A percentile compares a stretch with the other conserved stretches of the same genome.
Evolutionary conservation across 192 early-diverging fungal genomes (phyloP).

Genomic region (Dispira parvispora): DNA sequence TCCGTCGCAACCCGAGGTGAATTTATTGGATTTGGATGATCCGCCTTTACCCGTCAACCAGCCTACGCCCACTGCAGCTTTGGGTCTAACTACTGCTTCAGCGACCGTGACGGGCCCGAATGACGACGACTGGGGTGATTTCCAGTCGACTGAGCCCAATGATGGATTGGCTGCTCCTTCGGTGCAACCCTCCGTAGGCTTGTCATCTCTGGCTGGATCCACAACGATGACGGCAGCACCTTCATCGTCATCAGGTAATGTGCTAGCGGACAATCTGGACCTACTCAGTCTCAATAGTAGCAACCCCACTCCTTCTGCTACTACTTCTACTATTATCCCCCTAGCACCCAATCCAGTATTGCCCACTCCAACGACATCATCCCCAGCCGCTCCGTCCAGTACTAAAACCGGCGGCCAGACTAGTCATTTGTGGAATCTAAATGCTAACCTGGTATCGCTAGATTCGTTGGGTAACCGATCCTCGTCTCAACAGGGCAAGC

Average conservation of each 20-base stretch:
- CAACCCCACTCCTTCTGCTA: too few species aligned
- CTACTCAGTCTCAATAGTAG: not conserved
- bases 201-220: too few species aligned
- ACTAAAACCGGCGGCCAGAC: not conserved
- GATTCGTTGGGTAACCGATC: not conserved
- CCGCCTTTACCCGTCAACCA: not conserved
- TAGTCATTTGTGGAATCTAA: not conserved
- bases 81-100: conserved; percentile 14
- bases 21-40: conserved; percentile 58
- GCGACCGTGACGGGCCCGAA: conserved; percentile 12
- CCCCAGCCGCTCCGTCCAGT: not conserved
- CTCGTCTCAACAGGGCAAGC: not conserved
- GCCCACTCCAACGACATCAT: not conserved
- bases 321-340: not conserved
- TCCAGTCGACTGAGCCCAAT: conserved; percentile 19
- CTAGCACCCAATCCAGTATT: not conserved
- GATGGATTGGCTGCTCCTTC: not conserved
- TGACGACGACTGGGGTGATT: conserved; percentile 71
- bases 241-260: not conserved
- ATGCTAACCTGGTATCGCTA: conserved; percentile 6
- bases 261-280: not conserved
- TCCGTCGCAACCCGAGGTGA: conserved; percentile 17
- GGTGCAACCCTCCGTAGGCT: too few species aligned
- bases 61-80: not conserved
- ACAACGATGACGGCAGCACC: not conserved